phyloP scores from a whole-genome alignment of 495 filamentous ascomycete species.

The Hamigera avellanea region DNA sequence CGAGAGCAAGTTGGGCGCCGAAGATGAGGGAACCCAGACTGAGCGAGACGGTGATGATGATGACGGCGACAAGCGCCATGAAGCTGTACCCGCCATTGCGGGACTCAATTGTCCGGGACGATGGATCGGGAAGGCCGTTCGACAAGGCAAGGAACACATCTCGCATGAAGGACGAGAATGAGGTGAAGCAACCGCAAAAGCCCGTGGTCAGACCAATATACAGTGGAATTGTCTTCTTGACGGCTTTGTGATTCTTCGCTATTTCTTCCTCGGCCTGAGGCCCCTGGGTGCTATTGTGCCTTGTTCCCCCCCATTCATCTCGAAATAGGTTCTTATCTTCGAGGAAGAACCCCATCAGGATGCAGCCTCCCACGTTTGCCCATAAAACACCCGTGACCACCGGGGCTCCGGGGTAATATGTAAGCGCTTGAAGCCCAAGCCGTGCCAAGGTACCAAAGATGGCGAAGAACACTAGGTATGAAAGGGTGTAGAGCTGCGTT shows the following conservation, averaged over 20 bases:
- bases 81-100: conserved; percentile 75
- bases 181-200: conserved; percentile 88
- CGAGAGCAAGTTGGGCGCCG: conserved; percentile 69
- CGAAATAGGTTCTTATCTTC: conserved; percentile 73
- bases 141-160: conserved; percentile 77
- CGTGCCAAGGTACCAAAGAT: conserved; percentile 78
- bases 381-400: conserved; percentile 66
- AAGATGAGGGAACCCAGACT: conserved; percentile 56
- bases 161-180: conserved; percentile 82
- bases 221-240: conserved; percentile 76
- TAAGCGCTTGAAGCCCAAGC: conserved; percentile 71
- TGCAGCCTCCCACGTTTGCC: conserved; percentile 79
- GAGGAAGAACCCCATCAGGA: conserved; percentile 76
- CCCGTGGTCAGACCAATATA: conserved; percentile 89
- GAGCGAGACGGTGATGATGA: conserved; percentile 55
- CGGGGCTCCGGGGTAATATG: conserved; percentile 69
- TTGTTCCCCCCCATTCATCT: conserved; percentile 27
- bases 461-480: conserved; percentile 78
- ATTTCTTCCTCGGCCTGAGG: conserved; percentile 27
- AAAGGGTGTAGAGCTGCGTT: conserved; percentile 67
- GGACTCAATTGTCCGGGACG: conserved; percentile 12
- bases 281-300: conserved; percentile 4
- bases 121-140: conserved; percentile 53
- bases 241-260: conserved; percentile 38
- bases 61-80: conserved; percentile 62